These are phyloP conservation scores for Caryopteris hybrid DNA, from an alignment of 305 asterid genomes.

Conservation along the genomic window DNA sequence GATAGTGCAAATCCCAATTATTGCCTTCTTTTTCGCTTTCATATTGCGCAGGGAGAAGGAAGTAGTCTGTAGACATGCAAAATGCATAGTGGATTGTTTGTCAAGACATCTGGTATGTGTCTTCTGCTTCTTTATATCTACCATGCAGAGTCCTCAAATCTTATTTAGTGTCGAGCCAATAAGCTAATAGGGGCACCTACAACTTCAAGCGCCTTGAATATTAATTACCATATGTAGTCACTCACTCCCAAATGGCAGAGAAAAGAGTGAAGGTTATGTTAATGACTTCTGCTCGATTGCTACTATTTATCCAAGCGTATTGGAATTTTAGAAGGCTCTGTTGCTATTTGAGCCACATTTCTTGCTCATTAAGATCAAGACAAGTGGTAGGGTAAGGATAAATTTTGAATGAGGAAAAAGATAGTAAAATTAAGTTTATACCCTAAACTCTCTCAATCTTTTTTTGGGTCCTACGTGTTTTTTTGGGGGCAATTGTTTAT, in stretches of 20 bases:
- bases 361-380: not conserved
- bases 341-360: not conserved
- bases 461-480: too few species aligned
- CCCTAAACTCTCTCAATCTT: too few species aligned
- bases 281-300: too few species aligned
- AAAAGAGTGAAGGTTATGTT: not conserved
- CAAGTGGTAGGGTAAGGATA: too few species aligned
- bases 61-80: slow-evolving; percentile 33
- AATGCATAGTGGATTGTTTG: slow-evolving; percentile 40
- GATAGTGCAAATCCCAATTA: slow-evolving; percentile 49
- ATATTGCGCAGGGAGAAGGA: slow-evolving; percentile 60
- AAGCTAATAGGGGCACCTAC: not conserved
- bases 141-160: slow-evolving; percentile 5
- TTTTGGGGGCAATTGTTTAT: too few species aligned
- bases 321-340: not conserved
- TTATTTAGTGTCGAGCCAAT: not conserved
- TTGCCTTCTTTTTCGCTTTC: slow-evolving; percentile 37
- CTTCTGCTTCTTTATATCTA: slow-evolving; percentile 29
- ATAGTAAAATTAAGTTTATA: too few species aligned
- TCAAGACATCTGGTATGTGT: slow-evolving; percentile 59
- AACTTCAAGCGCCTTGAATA: not conserved
- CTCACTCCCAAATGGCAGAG: not conserved
- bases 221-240: too few species aligned
- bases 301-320: not conserved
- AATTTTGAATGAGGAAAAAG: too few species aligned